Conservation (phyloP, 164 flowering plant genomes). For the Berberis vulgaris region DNA sequence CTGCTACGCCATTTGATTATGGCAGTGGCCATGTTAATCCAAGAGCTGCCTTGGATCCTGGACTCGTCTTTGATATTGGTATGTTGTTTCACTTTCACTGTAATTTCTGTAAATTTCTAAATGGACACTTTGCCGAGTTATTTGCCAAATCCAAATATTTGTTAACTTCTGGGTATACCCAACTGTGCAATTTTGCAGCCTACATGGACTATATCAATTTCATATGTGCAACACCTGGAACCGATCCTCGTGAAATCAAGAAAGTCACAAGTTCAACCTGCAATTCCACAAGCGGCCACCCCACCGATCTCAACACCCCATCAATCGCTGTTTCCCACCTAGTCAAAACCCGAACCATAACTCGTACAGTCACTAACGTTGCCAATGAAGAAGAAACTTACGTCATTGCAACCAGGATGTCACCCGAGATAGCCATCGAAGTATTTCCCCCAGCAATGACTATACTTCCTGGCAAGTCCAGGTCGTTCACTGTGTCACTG, state of each 20-base stretch:
- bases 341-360: slow-evolving; percentile 55
- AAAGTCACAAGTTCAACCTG: slow-evolving; percentile 61
- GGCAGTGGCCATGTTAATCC: slow-evolving; percentile 97
- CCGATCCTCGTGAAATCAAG: slow-evolving; percentile 54
- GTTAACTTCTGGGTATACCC: too few relatives aligned
- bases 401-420: slow-evolving; percentile 59
- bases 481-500: slow-evolving; percentile 58
- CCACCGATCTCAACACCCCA: slow-evolving; percentile 72
- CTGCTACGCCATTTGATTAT: slow-evolving; percentile 93
- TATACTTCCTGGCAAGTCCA: slow-evolving; percentile 53
- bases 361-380: slow-evolving; percentile 79
- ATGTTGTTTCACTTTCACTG: neutral
- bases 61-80: slow-evolving; percentile 94
- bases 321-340: slow-evolving; percentile 82
- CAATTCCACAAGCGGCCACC: slow-evolving; percentile 59
- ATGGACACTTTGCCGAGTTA: too few relatives aligned
- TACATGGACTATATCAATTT: slow-evolving; percentile 74
- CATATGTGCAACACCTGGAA: slow-evolving; percentile 85
- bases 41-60: slow-evolving; percentile 88
- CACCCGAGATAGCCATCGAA: slow-evolving; percentile 71
- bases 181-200: slow-evolving; percentile 28
- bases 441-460: slow-evolving; percentile 83
- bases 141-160: neutral
- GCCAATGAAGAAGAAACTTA: slow-evolving; percentile 72
- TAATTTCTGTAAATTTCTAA: too few relatives aligned